phyloP scores from a whole-genome alignment of 139 green algal genomes.

The Klebsormidium nitens region DNA sequence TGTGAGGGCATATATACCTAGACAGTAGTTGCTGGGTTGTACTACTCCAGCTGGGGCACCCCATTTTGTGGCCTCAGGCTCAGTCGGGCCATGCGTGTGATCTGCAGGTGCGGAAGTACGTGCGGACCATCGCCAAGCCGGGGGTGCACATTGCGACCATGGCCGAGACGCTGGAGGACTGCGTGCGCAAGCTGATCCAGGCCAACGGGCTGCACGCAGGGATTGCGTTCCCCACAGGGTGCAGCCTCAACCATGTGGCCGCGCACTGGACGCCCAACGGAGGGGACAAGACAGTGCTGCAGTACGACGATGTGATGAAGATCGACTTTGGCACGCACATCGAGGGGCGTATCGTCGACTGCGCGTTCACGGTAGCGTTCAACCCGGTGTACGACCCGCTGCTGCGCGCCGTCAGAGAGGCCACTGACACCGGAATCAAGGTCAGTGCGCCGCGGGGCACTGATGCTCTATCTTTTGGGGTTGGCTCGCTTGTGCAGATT shows the following conservation, averaged over 20 bases:
- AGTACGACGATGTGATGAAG: conserved; percentile 99
- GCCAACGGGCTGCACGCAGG: conserved; percentile 83
- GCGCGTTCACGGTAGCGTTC: conserved; percentile 88
- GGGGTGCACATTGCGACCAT: conserved; percentile 85
- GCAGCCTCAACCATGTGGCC: conserved; percentile 89
- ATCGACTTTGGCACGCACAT: conserved; percentile 67
- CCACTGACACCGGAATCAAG: conserved; percentile 85
- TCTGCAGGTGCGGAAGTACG: conserved; percentile 75
- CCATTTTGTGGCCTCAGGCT: too few species aligned
- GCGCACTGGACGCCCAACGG: conserved; percentile 97
- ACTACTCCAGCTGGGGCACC: too few species aligned
- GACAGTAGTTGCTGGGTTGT: too few species aligned
- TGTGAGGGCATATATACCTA: too few species aligned
- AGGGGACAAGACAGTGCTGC: conserved; percentile 95
- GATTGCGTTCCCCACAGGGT: conserved; percentile 88
- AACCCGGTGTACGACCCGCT: conserved; percentile 90
- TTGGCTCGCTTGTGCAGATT: too few species aligned
- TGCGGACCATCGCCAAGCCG: conserved; percentile 80
- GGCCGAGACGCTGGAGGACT: conserved; percentile 90
- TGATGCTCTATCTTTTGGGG: too few species aligned
- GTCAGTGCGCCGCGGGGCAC: too few species aligned
- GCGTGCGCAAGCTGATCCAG: conserved; percentile 79
- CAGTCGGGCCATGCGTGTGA: too few species aligned
- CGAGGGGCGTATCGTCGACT: conserved; percentile 88
- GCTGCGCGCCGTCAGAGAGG: conserved; percentile 80